Evolutionary conservation across 208 protist species (phyloP).

Genomic region (Crithidia thermophila): DNA sequence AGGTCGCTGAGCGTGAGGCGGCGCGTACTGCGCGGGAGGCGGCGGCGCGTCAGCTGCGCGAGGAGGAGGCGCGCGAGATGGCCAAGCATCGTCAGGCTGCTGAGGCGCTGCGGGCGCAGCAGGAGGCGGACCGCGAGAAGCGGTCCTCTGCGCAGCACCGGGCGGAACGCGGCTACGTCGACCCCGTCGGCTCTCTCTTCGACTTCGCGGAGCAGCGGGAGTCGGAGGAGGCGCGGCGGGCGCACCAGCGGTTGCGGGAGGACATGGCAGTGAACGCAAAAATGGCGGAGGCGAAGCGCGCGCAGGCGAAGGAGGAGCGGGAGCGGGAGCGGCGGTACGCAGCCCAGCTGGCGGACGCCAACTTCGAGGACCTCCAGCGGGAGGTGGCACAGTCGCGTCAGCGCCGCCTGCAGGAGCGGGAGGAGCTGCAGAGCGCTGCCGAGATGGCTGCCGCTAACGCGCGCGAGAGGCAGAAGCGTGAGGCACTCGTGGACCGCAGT

Average conservation of each 20-base stretch:
- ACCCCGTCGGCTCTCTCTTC: slow-evolving; percentile 18
- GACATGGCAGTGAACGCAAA: slow-evolving; percentile 25
- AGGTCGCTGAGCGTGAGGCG: not conserved
- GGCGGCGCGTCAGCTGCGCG: slow-evolving; percentile 7
- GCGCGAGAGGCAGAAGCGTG: slow-evolving; percentile 12
- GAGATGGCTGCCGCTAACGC: slow-evolving; percentile 14
- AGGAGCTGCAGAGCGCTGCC: slow-evolving; percentile 14
- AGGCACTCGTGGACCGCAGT: not conserved
- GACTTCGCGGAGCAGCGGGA: slow-evolving; percentile 28
- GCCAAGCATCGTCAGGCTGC: slow-evolving; percentile 17
- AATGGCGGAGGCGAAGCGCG: slow-evolving; percentile 27
- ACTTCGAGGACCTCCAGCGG: slow-evolving; percentile 30
- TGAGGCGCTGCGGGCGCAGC: slow-evolving; percentile 16
- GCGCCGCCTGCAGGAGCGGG: slow-evolving; percentile 29
- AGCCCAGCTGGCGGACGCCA: slow-evolving; percentile 10
- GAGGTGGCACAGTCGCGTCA: slow-evolving; percentile 18
- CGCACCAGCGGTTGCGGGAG: slow-evolving; percentile 28
- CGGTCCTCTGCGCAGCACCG: not conserved
- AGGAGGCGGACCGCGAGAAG: slow-evolving; percentile 21
- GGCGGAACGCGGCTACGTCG: not conserved
- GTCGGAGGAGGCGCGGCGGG: slow-evolving; percentile 6
- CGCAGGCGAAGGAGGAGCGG: slow-evolving; percentile 14
- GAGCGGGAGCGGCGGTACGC: slow-evolving; percentile 25
- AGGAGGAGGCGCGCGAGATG: slow-evolving; percentile 3
- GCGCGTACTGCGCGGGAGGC: slow-evolving; percentile 1